Base-by-base conservation (phyloP, 148 eudicot species). In the Nepenthes mirabilis region DNA sequence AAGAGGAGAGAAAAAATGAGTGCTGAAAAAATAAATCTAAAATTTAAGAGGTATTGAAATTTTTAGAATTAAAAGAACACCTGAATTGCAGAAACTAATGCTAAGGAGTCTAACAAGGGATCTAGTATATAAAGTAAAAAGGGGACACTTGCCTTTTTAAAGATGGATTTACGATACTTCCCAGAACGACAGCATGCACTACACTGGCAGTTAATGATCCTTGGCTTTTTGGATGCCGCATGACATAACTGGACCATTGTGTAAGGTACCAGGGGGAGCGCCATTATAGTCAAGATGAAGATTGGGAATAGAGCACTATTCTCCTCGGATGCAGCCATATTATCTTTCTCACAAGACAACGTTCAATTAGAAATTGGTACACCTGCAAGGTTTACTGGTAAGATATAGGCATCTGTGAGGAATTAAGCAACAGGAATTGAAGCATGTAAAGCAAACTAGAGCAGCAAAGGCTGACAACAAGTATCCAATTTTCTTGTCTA, bases 231-330 rank as follows among this genome's bases (percentile, higher is more conserved):
- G 13, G 75, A 61, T 66, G 73, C 73, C 36, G 79, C 67, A 54
- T 65, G 72, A 60, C 73, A 72, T 58, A 79, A 70, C 56, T 75
- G 75, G 56, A 75, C 34, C 56, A 79, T 59, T 37, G 80, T 79
- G 64, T 72, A 75, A 1, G 80, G 77, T 52, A 79, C 72, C 58
- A 79, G 61, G 45, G 83, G 83, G 57, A 79, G 50, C 4, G 76
- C 77, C 55, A 79, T 58, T 55, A 79, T 59, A 33, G 83, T 70
- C 58, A 79, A 67, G 32, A 79, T 68, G 32, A 79, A 79, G 33
- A 79, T 72, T 1, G 80, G 83, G 57, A 79, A 79, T 32, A 79
- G 72, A 11, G 77, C 77, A 57, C 75, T 79, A 50, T 69, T 79
- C 67, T 79, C 83, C 52, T 75, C 83, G 11, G 77, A 66, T 33